These are phyloP conservation scores for Flaveria linearis DNA, from an alignment of 129 eudicot genomes.

Conservation along the genomic window DNA sequence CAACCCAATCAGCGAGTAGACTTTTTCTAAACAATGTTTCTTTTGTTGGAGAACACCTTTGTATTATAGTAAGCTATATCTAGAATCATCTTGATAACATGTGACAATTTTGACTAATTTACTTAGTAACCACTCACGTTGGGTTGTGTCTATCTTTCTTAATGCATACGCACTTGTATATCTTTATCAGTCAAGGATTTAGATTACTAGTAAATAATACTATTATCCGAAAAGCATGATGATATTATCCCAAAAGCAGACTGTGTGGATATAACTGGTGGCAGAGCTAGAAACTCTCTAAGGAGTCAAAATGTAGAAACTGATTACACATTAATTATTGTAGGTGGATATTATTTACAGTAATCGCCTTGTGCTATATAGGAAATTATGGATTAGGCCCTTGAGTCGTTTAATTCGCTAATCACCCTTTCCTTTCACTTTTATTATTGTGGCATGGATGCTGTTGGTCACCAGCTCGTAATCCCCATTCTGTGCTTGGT, in stretches of 20 bases:
- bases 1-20: too few species aligned
- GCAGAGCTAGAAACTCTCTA: not conserved
- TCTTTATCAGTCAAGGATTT: not conserved
- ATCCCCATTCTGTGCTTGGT: not conserved
- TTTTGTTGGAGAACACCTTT: too few species aligned
- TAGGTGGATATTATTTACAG: not conserved
- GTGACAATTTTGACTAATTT: not conserved
- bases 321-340: not conserved
- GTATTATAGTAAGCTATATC: too few species aligned
- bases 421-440: not conserved
- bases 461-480: not conserved
- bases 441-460: not conserved
- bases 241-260: not conserved
- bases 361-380: not conserved
- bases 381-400: not conserved
- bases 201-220: not conserved
- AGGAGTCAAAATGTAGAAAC: not conserved
- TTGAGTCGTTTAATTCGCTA: not conserved
- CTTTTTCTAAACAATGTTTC: too few species aligned
- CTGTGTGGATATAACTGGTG: not conserved
- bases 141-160: slow-evolving; percentile 1
- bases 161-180: not conserved
- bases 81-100: not conserved
- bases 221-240: not conserved
- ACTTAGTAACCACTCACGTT: not conserved